These are phyloP conservation scores for Candida insectalens DNA, from an alignment of 805 yeast species.

Conservation along the genomic window DNA sequence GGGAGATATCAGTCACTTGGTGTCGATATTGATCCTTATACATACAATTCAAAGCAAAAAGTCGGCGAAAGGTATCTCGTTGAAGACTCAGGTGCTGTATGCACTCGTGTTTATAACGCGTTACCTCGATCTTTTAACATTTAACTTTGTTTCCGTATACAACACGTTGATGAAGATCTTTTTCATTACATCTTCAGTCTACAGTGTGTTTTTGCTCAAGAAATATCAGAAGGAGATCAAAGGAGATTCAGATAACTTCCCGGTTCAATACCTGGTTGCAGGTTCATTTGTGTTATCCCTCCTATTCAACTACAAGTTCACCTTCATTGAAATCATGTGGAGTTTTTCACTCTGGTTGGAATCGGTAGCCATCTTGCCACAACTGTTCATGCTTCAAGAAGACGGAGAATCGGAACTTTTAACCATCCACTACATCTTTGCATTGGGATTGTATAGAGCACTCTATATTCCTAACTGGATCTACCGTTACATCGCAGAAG, in stretches of 20 bases:
- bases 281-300: slow-evolving; percentile 50
- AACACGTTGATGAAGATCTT: slow-evolving; percentile 74
- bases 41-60: slow-evolving; percentile 54
- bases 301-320: slow-evolving; percentile 57
- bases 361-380: slow-evolving; percentile 86
- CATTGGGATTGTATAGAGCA: slow-evolving; percentile 83
- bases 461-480: slow-evolving; percentile 93
- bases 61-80: slow-evolving; percentile 75
- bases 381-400: slow-evolving; percentile 79
- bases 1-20: slow-evolving; percentile 74
- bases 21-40: slow-evolving; percentile 67
- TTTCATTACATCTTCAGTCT: slow-evolving; percentile 66
- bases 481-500: slow-evolving; percentile 67
- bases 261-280: slow-evolving; percentile 56
- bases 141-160: slow-evolving; percentile 56
- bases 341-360: slow-evolving; percentile 89
- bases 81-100: slow-evolving; percentile 81
- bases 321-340: slow-evolving; percentile 65
- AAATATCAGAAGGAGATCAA: slow-evolving; percentile 52
- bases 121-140: slow-evolving; percentile 50
- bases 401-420: slow-evolving; percentile 82
- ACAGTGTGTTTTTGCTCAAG: slow-evolving; percentile 64
- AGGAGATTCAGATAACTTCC: slow-evolving; percentile 62
- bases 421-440: slow-evolving; percentile 89
- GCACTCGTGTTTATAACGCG: slow-evolving; percentile 63